Evolutionary conservation across 805 yeast genomes (phyloP).

Genomic region (Limtongia smithiae): DNA sequence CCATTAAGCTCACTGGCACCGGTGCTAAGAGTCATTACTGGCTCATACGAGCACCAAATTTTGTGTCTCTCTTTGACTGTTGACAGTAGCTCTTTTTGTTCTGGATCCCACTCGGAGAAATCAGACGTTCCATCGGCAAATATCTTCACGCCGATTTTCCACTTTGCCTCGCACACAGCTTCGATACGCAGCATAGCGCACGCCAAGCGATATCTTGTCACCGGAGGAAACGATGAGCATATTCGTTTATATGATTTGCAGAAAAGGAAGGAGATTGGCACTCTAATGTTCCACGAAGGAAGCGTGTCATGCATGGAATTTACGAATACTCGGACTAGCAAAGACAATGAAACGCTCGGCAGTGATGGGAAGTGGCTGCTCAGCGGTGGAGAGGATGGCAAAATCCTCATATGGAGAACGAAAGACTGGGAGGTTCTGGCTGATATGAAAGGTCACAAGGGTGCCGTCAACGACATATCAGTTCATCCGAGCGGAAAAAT

Average conservation of each 20-base stretch:
- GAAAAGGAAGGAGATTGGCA: conserved; percentile 89
- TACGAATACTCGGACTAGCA: conserved; percentile 30
- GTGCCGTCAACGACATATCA: conserved; percentile 76
- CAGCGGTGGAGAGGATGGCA: conserved; percentile 88
- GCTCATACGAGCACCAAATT: conserved; percentile 92
- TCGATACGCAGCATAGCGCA: conserved; percentile 82
- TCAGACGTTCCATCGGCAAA: conserved; percentile 44
- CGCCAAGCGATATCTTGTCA: conserved; percentile 79
- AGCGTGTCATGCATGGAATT: conserved; percentile 76
- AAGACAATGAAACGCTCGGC: conserved; percentile 20
- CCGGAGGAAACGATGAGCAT: conserved; percentile 95
- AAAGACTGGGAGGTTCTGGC: conserved; percentile 96
- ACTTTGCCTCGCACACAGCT: conserved; percentile 89
- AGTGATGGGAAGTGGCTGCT: conserved; percentile 74
- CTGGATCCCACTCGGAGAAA: conserved; percentile 27
- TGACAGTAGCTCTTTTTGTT: conserved; percentile 40
- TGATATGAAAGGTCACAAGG: conserved; percentile 81
- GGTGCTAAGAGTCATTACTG: conserved; percentile 72
- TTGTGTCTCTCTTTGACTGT: conserved; percentile 72
- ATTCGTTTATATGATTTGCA: conserved; percentile 91
- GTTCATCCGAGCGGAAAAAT: conserved; percentile 88
- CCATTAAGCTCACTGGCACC: no score
- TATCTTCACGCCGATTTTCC: conserved; percentile 88
- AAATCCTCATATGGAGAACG: conserved; percentile 86
- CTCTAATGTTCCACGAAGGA: conserved; percentile 83